phyloP scores from a whole-genome alignment of 176 grass and related monocot species.

The Echinochloa phyllopogon region DNA sequence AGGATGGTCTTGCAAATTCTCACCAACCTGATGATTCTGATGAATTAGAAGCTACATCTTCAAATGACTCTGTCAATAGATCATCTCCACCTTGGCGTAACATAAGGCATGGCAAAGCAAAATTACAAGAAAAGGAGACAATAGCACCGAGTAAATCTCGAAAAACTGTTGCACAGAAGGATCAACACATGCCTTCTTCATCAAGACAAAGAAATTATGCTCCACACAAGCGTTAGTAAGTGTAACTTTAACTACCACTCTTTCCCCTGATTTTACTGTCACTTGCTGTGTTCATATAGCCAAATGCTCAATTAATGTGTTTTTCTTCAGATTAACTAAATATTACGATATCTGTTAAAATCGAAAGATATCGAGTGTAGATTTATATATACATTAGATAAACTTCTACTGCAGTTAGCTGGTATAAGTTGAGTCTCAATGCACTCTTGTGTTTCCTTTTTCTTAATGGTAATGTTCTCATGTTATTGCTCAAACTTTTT shows the following conservation, averaged over 20 bases:
- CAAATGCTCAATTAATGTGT: background rate
- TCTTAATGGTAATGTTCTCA: background rate
- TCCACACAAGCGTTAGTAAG: constrained; percentile 52
- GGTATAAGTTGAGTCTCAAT: background rate
- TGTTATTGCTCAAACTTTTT: constrained; percentile 1
- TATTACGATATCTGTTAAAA: background rate
- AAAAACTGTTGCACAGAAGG: constrained; percentile 22
- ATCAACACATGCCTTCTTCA: constrained; percentile 38
- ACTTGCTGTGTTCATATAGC: background rate
- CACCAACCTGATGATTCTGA: constrained; percentile 27
- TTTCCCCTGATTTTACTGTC: background rate
- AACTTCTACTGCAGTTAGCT: constrained; percentile 1
- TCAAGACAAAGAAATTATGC: constrained; percentile 34
- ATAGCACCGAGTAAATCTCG: background rate
- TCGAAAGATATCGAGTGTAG: background rate
- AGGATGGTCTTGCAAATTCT: constrained; percentile 20
- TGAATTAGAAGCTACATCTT: constrained; percentile 47
- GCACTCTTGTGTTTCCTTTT: background rate
- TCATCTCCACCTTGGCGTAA: constrained; percentile 41
- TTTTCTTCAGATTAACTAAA: constrained; percentile 17
- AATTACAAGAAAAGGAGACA: constrained; percentile 33
- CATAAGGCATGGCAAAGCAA: background rate
- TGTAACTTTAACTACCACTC: constrained; percentile 25
- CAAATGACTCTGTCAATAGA: constrained; percentile 33
- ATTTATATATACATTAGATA: constrained; percentile 15